A percentile compares a stretch with the other conserved stretches of the same genome.
phyloP scores from a whole-genome alignment of 2,329 filamentous ascomycete genomes.

The Chaetomiaceae sp. region DNA sequence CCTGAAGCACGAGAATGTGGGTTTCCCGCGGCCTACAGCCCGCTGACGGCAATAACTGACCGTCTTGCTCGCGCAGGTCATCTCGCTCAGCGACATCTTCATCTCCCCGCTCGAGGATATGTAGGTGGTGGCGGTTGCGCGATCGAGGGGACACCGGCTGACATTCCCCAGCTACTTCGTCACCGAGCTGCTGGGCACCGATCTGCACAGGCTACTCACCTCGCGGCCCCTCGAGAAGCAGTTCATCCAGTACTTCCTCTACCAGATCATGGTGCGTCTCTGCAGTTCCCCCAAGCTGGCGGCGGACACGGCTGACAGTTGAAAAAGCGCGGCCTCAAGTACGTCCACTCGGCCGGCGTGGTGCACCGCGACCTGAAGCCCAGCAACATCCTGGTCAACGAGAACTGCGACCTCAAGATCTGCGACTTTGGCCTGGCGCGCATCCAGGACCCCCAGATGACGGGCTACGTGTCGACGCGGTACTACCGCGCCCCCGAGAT shows the following conservation, averaged over 20 bases:
- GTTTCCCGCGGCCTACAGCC: constrained; percentile 17
- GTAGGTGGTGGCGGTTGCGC: constrained; percentile 49
- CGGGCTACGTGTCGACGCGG: constrained; percentile 94
- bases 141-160: constrained; percentile 13
- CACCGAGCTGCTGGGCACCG: constrained; percentile 93
- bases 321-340: constrained; percentile 88
- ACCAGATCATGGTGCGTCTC: constrained; percentile 87
- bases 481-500: constrained; percentile 99
- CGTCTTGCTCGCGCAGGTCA: constrained; percentile 59
- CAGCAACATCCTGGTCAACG: constrained; percentile 98
- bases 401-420: constrained; percentile 99
- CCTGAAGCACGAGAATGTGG: constrained; percentile 90
- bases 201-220: constrained; percentile 90
- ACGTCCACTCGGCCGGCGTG: constrained; percentile 96
- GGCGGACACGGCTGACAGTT: constrained; percentile 10
- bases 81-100: constrained; percentile 98
- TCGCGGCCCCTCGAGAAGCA: constrained; percentile 97
- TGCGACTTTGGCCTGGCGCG: constrained; percentile 97
- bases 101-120: constrained; percentile 98
- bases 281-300: background rate
- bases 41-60: constrained; percentile 20
- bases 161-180: constrained; percentile 75
- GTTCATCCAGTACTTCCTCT: constrained; percentile 99
- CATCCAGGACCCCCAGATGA: constrained; percentile 99
- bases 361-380: constrained; percentile 97